A percentile compares a stretch with the other conserved stretches of the same genome.
phyloP scores from a whole-genome alignment of 2,329 filamentous ascomycete species.

The Mollisiaceae sp. region DNA sequence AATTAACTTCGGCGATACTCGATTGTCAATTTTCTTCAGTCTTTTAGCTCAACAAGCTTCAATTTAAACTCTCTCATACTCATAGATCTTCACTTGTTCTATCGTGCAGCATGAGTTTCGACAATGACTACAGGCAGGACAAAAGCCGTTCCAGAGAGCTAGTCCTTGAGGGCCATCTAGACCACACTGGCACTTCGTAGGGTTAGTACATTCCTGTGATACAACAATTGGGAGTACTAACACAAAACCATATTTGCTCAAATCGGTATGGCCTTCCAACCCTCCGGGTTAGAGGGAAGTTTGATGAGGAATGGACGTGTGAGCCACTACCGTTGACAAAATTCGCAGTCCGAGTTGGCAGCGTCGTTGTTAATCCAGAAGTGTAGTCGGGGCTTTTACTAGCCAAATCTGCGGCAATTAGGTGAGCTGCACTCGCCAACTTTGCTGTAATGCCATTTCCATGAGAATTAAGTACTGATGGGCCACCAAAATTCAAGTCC shows the following conservation, averaged over 20 bases:
- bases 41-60: too few relatives aligned
- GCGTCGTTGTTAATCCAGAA: too few relatives aligned
- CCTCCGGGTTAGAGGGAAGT: too few relatives aligned
- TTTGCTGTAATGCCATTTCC: too few relatives aligned
- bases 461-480: too few relatives aligned
- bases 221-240: background rate
- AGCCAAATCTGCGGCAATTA: too few relatives aligned
- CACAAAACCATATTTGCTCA: slow-evolving; percentile 5
- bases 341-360: background rate
- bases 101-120: background rate
- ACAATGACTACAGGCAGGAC: background rate
- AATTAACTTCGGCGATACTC: too few relatives aligned
- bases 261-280: background rate
- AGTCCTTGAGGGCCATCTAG: background rate
- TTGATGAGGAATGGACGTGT: background rate
- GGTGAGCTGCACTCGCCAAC: too few relatives aligned
- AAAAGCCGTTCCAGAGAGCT: background rate
- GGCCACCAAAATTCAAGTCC: too few relatives aligned
- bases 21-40: too few relatives aligned
- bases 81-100: slow-evolving; percentile 1
- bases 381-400: too few relatives aligned
- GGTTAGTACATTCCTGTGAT: background rate
- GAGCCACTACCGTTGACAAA: background rate
- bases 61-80: too few relatives aligned
- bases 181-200: background rate